These are phyloP conservation scores for Rhododendron simsii DNA, from an alignment of 148 eudicot genomes.

Conservation along the genomic window DNA sequence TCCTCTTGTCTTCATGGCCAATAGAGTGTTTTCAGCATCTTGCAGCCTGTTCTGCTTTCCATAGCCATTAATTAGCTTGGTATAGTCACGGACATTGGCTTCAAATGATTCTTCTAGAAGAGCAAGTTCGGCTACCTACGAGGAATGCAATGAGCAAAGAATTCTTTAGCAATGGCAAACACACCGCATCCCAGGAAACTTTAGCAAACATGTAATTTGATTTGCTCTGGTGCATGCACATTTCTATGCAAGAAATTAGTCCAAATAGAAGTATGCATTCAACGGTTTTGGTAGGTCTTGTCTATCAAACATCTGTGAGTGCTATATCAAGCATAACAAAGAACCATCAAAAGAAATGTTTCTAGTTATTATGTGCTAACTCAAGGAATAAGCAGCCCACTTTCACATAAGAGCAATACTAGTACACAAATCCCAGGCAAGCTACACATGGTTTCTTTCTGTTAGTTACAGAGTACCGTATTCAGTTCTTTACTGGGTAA, in stretches of 20 bases:
- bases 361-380: background rate
- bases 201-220: background rate
- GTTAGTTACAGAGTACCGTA: background rate
- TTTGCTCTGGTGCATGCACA: background rate
- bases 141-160: background rate
- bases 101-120: slow-evolving; percentile 84
- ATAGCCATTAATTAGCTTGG: slow-evolving; percentile 77
- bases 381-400: background rate
- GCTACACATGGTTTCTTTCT: background rate
- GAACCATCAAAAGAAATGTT: background rate
- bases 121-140: slow-evolving; percentile 58
- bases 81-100: slow-evolving; percentile 82
- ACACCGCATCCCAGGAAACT: too few relatives aligned
- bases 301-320: background rate
- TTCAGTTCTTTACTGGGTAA: background rate
- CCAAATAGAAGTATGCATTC: background rate
- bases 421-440: background rate
- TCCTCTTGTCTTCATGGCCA: slow-evolving; percentile 59
- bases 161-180: background rate
- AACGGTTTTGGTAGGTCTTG: background rate
- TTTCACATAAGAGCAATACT: background rate
- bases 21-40: slow-evolving; percentile 59
- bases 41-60: slow-evolving; percentile 52
- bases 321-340: background rate
- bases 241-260: background rate